A percentile compares a stretch with the other conserved stretches of the same genome.
Evolutionary conservation across 805 yeast species (phyloP).

Genomic region (Candida golubevii): DNA sequence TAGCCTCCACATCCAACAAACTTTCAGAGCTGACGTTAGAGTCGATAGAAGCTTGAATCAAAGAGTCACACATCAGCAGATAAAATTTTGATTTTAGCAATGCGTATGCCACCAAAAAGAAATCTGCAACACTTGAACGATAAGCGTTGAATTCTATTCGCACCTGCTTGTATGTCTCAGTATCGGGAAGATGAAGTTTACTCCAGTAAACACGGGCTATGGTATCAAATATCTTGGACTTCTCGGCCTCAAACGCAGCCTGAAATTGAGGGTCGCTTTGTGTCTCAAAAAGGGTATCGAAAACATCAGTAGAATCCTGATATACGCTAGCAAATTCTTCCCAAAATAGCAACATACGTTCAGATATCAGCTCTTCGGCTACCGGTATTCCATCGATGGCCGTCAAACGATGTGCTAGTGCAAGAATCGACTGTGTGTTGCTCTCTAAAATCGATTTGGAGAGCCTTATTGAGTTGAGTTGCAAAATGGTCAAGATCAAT

Average conservation of each 20-base stretch:
- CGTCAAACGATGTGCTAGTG: constrained; percentile 50
- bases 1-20: constrained; percentile 49
- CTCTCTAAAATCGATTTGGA: constrained; percentile 36
- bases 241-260: constrained; percentile 24
- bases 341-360: constrained; percentile 63
- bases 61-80: constrained; percentile 36
- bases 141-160: constrained; percentile 60
- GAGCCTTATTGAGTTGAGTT: constrained; percentile 42
- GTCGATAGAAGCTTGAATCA: constrained; percentile 21
- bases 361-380: constrained; percentile 51
- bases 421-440: constrained; percentile 37
- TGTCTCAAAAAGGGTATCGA: constrained; percentile 17
- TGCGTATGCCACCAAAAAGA: constrained; percentile 68
- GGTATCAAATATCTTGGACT: constrained; percentile 40
- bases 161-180: constrained; percentile 24
- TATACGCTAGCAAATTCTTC: constrained; percentile 56
- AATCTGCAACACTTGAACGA: constrained; percentile 71
- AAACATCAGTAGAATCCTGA: constrained; percentile 15
- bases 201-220: constrained; percentile 65
- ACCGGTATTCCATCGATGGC: constrained; percentile 55
- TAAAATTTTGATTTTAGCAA: constrained; percentile 54
- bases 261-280: constrained; percentile 13
- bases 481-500: constrained; percentile 44
- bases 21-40: not conserved
- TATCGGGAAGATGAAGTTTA: constrained; percentile 50